Evolutionary conservation across 176 grass and related monocot genomes (phyloP).

Genomic region (Elymus sibiricus): DNA sequence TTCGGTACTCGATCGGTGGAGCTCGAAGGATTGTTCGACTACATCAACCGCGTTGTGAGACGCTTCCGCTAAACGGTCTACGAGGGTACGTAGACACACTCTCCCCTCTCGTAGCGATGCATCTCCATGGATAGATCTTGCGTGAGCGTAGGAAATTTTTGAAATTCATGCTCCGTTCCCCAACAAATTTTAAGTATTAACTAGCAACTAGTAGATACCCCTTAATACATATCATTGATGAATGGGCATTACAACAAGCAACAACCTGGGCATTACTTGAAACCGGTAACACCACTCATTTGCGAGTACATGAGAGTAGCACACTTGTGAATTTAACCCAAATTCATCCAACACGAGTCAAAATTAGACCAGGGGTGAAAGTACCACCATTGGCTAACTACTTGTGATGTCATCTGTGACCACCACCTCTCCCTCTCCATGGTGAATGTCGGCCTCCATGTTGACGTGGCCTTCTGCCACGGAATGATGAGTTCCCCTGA

Average conservation of each 20-base stretch:
- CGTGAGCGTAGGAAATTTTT: too few relatives aligned
- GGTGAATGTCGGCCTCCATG: constrained; percentile 47
- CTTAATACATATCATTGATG: background rate
- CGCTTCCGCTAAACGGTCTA: too few relatives aligned
- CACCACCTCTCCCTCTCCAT: constrained; percentile 36
- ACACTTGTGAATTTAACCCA: background rate
- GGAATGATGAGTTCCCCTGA: constrained; percentile 51
- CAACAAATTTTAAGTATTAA: too few relatives aligned
- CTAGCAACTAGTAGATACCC: too few relatives aligned
- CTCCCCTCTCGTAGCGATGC: too few relatives aligned
- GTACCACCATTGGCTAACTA: background rate
- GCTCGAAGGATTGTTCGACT: too few relatives aligned
- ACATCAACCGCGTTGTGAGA: too few relatives aligned
- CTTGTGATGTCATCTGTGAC: constrained; percentile 13
- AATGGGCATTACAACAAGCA: background rate
- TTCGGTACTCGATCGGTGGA: too few relatives aligned
- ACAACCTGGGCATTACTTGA: background rate
- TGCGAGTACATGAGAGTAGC: background rate
- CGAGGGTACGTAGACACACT: too few relatives aligned
- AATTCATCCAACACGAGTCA: background rate
- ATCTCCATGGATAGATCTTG: too few relatives aligned
- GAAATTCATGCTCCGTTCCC: too few relatives aligned
- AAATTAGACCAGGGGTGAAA: constrained; percentile 12
- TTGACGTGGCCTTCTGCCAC: constrained; percentile 35
- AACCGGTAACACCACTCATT: background rate